Evolutionary conservation across 495 filamentous ascomycete genomes (phyloP), one percentile per base, ranked within the genome.

Genomic region (Friedmanniomyces endolithicus): DNA sequence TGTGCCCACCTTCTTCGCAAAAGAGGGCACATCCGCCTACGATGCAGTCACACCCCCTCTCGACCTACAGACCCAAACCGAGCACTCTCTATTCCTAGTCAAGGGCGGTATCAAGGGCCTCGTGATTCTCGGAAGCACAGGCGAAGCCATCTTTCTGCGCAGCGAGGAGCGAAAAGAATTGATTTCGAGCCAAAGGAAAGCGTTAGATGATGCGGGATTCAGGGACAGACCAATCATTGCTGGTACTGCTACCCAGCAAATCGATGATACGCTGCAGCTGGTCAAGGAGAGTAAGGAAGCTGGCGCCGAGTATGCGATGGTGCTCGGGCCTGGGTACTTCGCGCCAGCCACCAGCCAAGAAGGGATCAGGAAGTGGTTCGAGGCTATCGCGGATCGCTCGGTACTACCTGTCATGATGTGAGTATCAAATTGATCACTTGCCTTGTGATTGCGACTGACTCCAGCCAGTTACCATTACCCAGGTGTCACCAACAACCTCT

Each of bases 101-200:
- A 64, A 67, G 16, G 67, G 71, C 11, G 83, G 83, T 37, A 78
- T 86, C 65, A 73, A 67, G 17, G 83, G 83, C 11, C 70, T 86
- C 17, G 80, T 85, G 1, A 69, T 86, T 9, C 74, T 87, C 17
- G 84, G 84, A 8, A 78, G 72, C 35, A 86, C 81, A 0, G 84
- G 84, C 51, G 84, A 87, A 63, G 83, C 82, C 0, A 72, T 86
- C 6, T 81, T 85, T 64, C 68, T 86, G 6, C 72, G 79, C 0
- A 71, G 72, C n/a, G 43, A 64, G 19, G 84, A 87, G 58, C 78
- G 83, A 17, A 71, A 63, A 48, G 64, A 72, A 14, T 70, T 86
- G n/a, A 63, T 86, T 20, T 65, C 69, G 3, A 66, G 68, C 24
- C 75, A 83, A 1, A 72, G 80, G 23, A 63, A 70, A 46, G 73